Base-by-base conservation (phyloP, 75 land plant species). In the Isoetes taiwanensis region DNA sequence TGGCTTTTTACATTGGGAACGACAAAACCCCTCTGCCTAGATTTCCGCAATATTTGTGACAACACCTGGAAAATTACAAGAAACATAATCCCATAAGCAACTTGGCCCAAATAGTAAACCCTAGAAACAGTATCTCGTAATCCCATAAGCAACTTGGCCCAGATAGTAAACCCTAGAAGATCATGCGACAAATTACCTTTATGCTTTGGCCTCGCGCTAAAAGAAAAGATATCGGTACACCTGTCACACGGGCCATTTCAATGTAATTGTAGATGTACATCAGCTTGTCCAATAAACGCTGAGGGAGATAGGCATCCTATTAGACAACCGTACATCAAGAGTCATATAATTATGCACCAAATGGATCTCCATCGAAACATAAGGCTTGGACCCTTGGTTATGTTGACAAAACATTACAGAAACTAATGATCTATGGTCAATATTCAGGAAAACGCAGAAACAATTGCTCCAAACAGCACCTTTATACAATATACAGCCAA, bases 291-390 rank as follows among this genome's bases (percentile, higher is more conserved):
- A 93, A 65, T 39, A 93, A 73, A 29, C 98, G 43, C 41, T 93
- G 98, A 16, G 98, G 98, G 42, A 93, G 82, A 68, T 93, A 93
- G 21, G 98, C 98, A 83, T 93, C 98, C 98, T 93, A 77, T 6
- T 8, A 46, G 50, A 46, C 8, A 16, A 8, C 16, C 19, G 73
- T 43, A 10, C 42, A 57, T 23, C 30, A 57, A 62, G 31, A 28
- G 14, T 37, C 39, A 37, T 10, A 37, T 37, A 37, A 9, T 10
- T 14, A 37, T 14, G 9, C 39, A 14, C 14, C 12, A 37, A 10
- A 37, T 37, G 12, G 39, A 9, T 14, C 14, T 37, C 14, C 12
- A 37, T 37, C 9, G 39, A 37, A 10, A 21, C n/a, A 48, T 16
- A 16, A 9, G 21, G 16, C n/a, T 48, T 48, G 52, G 6, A 43